Conservation (phyloP, 164 flowering plant genomes). For the Buxus sempervirens region DNA sequence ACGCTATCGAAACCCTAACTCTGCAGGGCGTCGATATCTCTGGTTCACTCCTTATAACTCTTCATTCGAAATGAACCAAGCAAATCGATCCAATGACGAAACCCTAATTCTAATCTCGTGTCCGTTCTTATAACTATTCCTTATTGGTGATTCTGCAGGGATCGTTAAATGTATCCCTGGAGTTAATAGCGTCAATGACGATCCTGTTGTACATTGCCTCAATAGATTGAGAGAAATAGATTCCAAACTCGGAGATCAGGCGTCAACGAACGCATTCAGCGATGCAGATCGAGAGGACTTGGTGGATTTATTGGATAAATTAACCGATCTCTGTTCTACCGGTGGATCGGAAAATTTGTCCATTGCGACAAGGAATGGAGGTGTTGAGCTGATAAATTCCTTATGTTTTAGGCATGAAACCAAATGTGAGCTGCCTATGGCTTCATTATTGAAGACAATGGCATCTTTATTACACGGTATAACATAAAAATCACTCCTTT, state of each 20-base stretch:
- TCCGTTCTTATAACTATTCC: neutral
- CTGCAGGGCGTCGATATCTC: constrained; percentile 98
- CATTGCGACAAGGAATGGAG: constrained; percentile 71
- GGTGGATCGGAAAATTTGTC: constrained; percentile 61
- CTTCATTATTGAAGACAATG: constrained; percentile 50
- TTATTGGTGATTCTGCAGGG: constrained; percentile 33
- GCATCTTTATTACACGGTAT: constrained; percentile 67
- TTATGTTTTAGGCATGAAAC: constrained; percentile 47
- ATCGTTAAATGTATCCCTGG: constrained; percentile 74
- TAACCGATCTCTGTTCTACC: constrained; percentile 42
- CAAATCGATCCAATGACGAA: neutral
- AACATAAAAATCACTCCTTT: neutral
- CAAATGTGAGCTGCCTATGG: constrained; percentile 26
- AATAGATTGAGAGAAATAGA: constrained; percentile 46
- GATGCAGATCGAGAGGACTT: constrained; percentile 33
- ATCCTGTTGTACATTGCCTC: constrained; percentile 63
- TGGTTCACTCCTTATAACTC: constrained; percentile 31
- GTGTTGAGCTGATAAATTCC: constrained; percentile 58
- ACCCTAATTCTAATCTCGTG: neutral
- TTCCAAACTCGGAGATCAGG: constrained; percentile 12
- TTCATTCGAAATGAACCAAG: neutral
- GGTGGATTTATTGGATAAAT: constrained; percentile 38
- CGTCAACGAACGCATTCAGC: constrained; percentile 1
- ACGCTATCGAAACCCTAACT: constrained; percentile 81
- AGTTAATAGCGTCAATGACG: constrained; percentile 42